Evolutionary conservation across 2,329 filamentous ascomycete species (phyloP).

Genomic region (Cadophora luteo-olivacea): DNA sequence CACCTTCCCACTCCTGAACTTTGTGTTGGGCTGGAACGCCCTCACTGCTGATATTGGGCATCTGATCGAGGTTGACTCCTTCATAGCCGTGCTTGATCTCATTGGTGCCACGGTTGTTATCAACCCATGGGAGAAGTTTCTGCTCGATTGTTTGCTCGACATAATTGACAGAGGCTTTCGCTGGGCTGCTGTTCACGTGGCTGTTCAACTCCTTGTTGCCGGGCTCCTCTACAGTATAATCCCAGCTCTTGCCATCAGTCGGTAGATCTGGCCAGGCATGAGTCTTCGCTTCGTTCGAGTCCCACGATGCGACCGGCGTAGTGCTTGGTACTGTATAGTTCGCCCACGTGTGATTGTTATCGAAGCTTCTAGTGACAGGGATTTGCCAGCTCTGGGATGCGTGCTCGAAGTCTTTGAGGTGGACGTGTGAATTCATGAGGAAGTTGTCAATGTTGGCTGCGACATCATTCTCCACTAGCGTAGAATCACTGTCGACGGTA

Average conservation of each 20-base stretch:
- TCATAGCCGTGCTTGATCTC: conserved; percentile 6
- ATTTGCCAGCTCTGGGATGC: conserved; percentile 26
- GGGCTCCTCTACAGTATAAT: conserved; percentile 14
- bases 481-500: conserved; percentile 42
- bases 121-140: conserved; percentile 31
- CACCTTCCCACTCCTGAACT: conserved; percentile 19
- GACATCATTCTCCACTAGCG: conserved; percentile 38
- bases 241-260: conserved; percentile 17
- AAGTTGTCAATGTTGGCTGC: conserved; percentile 33
- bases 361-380: conserved; percentile 27
- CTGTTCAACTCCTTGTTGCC: conserved; percentile 25
- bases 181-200: background rate
- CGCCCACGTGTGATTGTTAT: conserved; percentile 30
- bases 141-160: conserved; percentile 30
- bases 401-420: conserved; percentile 28
- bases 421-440: conserved; percentile 27
- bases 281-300: conserved; percentile 19
- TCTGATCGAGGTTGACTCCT: conserved; percentile 1
- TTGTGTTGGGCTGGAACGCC: background rate
- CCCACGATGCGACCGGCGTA: conserved; percentile 27
- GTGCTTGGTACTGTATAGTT: conserved; percentile 30
- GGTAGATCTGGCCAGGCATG: conserved; percentile 26
- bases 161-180: conserved; percentile 19
- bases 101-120: conserved; percentile 11
- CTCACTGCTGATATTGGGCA: conserved; percentile 6